Conservation (phyloP, 305 asterid genomes). For the Solanum hybrid region DNA sequence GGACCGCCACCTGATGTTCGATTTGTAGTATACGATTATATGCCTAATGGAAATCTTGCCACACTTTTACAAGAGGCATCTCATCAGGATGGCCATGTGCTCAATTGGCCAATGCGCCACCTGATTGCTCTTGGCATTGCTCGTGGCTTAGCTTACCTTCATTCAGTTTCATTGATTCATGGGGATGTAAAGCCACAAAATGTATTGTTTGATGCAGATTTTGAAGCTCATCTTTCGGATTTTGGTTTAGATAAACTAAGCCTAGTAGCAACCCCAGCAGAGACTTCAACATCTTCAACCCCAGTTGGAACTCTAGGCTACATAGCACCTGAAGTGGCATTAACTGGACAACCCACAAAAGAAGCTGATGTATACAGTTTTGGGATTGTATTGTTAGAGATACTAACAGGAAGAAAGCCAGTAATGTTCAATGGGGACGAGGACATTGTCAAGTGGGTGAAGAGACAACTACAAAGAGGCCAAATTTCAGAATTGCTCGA, state of each 20-base stretch:
- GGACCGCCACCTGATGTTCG: slow-evolving; percentile 72
- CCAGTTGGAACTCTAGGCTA: slow-evolving; percentile 63
- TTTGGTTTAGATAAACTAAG: slow-evolving; percentile 65
- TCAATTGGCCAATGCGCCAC: slow-evolving; percentile 92
- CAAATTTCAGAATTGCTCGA: slow-evolving; percentile 69
- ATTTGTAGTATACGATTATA: slow-evolving; percentile 61
- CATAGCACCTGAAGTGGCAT: slow-evolving; percentile 49
- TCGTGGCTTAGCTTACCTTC: slow-evolving; percentile 66
- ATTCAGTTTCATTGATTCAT: slow-evolving; percentile 41
- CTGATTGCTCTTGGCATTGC: slow-evolving; percentile 73
- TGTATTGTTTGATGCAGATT: slow-evolving; percentile 72
- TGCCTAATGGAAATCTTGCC: slow-evolving; percentile 83
- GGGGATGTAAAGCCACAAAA: slow-evolving; percentile 79
- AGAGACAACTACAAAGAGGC: slow-evolving; percentile 69
- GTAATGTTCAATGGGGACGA: slow-evolving; percentile 78
- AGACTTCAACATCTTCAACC: slow-evolving; percentile 55
- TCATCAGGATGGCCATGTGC: slow-evolving; percentile 79
- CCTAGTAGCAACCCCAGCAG: slow-evolving; percentile 28
- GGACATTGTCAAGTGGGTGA: slow-evolving; percentile 88
- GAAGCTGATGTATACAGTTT: slow-evolving; percentile 76
- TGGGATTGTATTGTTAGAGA: slow-evolving; percentile 66
- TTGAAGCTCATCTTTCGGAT: slow-evolving; percentile 74
- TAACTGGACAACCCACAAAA: slow-evolving; percentile 46
- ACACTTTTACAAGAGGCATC: slow-evolving; percentile 78
- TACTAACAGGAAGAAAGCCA: slow-evolving; percentile 67